Conservation (phyloP, 257 asterid species). For the Ehretia macrophylla region DNA sequence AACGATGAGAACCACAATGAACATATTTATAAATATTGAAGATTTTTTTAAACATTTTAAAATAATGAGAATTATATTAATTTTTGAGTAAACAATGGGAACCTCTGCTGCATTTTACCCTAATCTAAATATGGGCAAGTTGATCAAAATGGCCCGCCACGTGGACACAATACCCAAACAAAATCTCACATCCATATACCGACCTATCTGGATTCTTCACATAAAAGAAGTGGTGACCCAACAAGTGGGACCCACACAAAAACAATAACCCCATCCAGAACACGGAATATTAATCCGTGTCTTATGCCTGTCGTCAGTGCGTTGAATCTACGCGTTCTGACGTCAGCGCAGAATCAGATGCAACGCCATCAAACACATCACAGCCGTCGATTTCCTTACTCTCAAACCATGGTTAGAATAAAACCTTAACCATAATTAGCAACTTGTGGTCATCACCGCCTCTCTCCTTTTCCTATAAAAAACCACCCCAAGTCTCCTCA, state of each 20-base stretch:
- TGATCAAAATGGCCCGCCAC: no score
- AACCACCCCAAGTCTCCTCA: not conserved
- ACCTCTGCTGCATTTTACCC: no score
- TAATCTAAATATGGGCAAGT: no score
- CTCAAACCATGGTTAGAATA: slow-evolving; percentile 12
- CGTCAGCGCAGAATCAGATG: not conserved
- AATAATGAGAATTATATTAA: no score
- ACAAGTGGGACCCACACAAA: slow-evolving; percentile 8
- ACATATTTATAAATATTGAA: no score
- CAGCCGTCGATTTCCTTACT: not conserved
- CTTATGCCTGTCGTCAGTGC: slow-evolving; percentile 14
- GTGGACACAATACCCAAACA: no score
- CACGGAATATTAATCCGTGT: not conserved
- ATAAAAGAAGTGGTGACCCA: not conserved
- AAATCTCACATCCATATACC: no score
- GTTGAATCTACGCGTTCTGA: slow-evolving; percentile 39
- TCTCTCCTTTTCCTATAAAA: slow-evolving; percentile 28
- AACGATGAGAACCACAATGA: no score
- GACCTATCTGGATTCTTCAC: not conserved
- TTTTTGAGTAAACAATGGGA: no score
- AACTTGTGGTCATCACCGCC: slow-evolving; percentile 24
- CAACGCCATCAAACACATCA: slow-evolving; percentile 4
- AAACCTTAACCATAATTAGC: slow-evolving; percentile 4
- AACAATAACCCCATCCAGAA: not conserved
- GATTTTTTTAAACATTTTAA: no score